Evolutionary conservation across 331 rosid species (phyloP), one percentile per base, ranked within the genome.

Genomic region (Phaseolus coccineus): DNA sequence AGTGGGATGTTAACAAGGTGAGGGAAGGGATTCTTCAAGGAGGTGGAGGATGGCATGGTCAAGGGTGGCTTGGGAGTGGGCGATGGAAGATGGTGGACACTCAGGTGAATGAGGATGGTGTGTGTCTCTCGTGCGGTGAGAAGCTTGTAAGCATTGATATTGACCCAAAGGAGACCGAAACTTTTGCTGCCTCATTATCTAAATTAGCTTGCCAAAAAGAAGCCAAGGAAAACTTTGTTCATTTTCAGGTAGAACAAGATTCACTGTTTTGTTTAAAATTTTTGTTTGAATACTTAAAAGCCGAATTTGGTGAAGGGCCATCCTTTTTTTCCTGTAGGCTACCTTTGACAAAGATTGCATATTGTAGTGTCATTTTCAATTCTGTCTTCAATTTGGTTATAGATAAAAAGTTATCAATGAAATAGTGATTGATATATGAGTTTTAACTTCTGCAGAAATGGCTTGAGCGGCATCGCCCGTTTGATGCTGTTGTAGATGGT

Each of bases 11-110:
- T 76, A 63, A 64, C 7, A 82, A 79, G 71, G 85, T 93, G 73
- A 86, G 52, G 69, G 84, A 91, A 77, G 94, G 92, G 71, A 63
- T 89, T 69, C 74, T 42, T 70, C 80, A 35, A 64, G 94, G 94
- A 66, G 99, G 99, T 78, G 99, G 99, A 58, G 99, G 99, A 64
- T 96, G 99, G 98, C 99, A 93, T 84, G 98, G 99, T 64, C 90
- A 90, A 19, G 97, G 99, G 66, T 95, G 99, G 97, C 89, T 95
- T 50, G 97, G 99, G 70, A 87, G 87, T 59, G 99, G 99, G 83
- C 63, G 63, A 11, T 95, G 99, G 97, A 93, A 77, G 65, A 88
- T 86, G 84, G 88, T 27, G 52, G 87, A 89, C 73, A 91, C 99
- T 56, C 85, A 56, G 13, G 88, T 96, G 81, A 84, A 91, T 25